phyloP scores from a whole-genome alignment of 768 basidiomycete species.

The Fistulinella prunicolor region DNA sequence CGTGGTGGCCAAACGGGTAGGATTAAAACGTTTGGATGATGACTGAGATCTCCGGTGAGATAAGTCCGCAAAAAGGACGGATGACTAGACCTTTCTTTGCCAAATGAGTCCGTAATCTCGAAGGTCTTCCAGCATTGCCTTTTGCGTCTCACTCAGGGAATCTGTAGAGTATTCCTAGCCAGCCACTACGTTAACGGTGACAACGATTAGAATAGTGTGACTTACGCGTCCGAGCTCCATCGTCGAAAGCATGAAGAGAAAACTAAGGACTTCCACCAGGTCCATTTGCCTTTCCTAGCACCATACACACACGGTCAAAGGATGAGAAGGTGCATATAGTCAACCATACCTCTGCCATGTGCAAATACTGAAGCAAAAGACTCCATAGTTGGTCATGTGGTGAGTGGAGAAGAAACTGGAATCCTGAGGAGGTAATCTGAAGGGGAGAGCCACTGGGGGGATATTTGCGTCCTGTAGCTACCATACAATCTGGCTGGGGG shows the following conservation, averaged over 20 bases:
- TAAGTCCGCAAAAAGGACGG: constrained; percentile 12
- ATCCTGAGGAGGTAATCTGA: constrained; percentile 90
- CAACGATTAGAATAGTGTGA: not conserved
- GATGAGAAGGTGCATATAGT: constrained; percentile 3
- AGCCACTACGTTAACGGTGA: not conserved
- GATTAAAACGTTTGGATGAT: constrained; percentile 80
- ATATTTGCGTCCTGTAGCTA: not conserved
- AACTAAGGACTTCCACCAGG: constrained; percentile 87
- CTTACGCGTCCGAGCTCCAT: constrained; percentile 90
- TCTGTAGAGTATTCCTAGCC: constrained; percentile 86
- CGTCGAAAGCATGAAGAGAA: constrained; percentile 95
- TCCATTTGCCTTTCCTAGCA: constrained; percentile 83
- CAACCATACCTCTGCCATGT: constrained; percentile 69
- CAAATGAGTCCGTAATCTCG: constrained; percentile 94
- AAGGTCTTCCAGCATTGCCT: constrained; percentile 87
- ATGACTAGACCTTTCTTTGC: constrained; percentile 63
- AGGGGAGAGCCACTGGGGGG: constrained; percentile 48
- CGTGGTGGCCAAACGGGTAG: constrained; percentile 92
- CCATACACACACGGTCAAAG: constrained; percentile 11
- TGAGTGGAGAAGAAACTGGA: constrained; percentile 93
- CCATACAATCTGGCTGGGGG: constrained; percentile 1
- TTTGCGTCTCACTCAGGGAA: constrained; percentile 72
- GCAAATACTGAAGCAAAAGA: constrained; percentile 84
- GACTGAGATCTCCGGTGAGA: constrained; percentile 40
- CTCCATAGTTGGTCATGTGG: constrained; percentile 97